A percentile compares a stretch with the other conserved stretches of the same genome.
Evolutionary conservation across 1,284 basidiomycete genomes (phyloP).

Genomic region (Ustilago bromivora): DNA sequence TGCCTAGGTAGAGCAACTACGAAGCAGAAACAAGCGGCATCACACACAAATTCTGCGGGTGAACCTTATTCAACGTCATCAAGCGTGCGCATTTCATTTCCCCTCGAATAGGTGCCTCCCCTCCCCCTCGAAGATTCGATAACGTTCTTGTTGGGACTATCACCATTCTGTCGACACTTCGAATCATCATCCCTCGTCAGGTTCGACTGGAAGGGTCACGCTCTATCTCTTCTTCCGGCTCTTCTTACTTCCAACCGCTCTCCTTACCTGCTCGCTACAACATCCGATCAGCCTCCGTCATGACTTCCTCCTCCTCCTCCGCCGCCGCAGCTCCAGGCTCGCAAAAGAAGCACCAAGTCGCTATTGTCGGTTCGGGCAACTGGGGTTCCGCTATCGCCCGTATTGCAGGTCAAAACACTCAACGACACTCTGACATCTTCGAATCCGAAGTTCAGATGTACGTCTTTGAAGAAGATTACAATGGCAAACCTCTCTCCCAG

Average conservation of each 20-base stretch:
- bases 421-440: slow-evolving; percentile 70
- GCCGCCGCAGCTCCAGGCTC: slow-evolving; percentile 20
- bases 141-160: neutral
- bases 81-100: slow-evolving; percentile 4
- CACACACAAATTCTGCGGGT: neutral
- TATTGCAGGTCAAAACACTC: slow-evolving; percentile 73
- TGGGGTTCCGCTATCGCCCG: slow-evolving; percentile 75
- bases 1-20: neutral
- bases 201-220: slow-evolving; percentile 38
- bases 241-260: slow-evolving; percentile 7
- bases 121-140: neutral
- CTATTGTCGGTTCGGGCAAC: slow-evolving; percentile 73
- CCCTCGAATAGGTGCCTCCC: neutral
- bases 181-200: slow-evolving; percentile 34
- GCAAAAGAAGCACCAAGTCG: slow-evolving; percentile 73
- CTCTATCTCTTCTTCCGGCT: slow-evolving; percentile 7
- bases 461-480: slow-evolving; percentile 66
- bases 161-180: slow-evolving; percentile 40
- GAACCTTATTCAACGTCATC: neutral
- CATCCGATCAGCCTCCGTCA: slow-evolving; percentile 6
- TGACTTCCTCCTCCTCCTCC: slow-evolving; percentile 33
- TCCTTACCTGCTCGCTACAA: slow-evolving; percentile 14
- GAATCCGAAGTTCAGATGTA: slow-evolving; percentile 64
- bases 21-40: neutral
- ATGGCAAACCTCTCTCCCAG: slow-evolving; percentile 74